Conservation (phyloP, 2,329 filamentous ascomycete species). For the Ophiostoma quercus region DNA sequence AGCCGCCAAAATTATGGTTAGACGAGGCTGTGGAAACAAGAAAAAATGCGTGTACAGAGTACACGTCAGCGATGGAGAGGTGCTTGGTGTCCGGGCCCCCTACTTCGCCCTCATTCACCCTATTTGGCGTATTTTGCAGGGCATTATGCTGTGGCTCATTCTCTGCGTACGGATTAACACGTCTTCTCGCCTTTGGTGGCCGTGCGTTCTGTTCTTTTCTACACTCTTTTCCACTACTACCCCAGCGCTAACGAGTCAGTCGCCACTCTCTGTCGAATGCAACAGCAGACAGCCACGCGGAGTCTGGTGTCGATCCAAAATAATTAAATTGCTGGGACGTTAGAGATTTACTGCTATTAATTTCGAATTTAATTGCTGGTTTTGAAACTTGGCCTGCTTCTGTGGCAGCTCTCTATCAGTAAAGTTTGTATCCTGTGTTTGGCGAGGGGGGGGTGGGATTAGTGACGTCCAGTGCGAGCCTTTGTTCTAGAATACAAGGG, state of each 20-base stretch:
- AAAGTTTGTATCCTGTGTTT: not conserved
- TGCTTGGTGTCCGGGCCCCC: not conserved
- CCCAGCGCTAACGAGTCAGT: slow-evolving; percentile 6
- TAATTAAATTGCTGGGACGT: not conserved
- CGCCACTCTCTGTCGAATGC: not conserved
- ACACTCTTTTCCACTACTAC: not conserved
- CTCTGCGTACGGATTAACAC: not conserved
- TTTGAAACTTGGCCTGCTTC: not conserved
- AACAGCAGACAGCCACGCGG: slow-evolving; percentile 6
- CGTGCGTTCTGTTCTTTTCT: not conserved
- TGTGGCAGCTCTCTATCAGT: not conserved
- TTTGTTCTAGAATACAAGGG: slow-evolving; percentile 1
- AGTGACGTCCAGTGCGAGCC: not conserved
- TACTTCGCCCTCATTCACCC: not conserved
- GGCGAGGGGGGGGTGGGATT: not conserved
- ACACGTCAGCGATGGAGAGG: slow-evolving; percentile 9
- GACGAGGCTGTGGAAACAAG: slow-evolving; percentile 10
- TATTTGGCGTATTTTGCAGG: not conserved
- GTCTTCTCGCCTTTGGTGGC: not conserved
- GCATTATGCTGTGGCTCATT: not conserved
- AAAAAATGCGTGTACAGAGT: not conserved
- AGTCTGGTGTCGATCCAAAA: not conserved
- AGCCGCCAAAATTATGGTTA: not conserved
- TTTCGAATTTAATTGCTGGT: not conserved
- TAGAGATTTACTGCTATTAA: not conserved